These are phyloP conservation scores for Noccaea caerulescens DNA, from an alignment of 345 rosid species.

Conservation along the genomic window DNA sequence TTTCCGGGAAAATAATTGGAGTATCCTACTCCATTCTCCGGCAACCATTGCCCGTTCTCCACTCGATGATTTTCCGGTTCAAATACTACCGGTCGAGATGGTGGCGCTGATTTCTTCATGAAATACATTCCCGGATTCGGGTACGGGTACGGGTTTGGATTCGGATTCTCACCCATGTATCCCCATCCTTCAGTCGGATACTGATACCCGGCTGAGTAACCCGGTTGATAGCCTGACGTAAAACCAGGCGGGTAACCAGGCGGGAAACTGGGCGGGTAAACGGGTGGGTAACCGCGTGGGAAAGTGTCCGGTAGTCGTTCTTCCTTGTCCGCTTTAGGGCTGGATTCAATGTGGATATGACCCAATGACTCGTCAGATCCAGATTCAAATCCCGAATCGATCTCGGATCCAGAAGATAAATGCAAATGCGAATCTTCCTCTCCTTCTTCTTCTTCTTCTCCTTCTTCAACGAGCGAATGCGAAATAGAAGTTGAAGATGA, in stretches of 20 bases:
- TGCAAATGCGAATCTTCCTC: constrained; percentile 68
- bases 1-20: constrained; percentile 44
- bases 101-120: constrained; percentile 75
- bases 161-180: constrained; percentile 35
- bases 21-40: constrained; percentile 48
- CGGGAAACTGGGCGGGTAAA: constrained; percentile 43
- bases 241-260: constrained; percentile 44
- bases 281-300: constrained; percentile 30
- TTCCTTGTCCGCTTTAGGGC: constrained; percentile 43
- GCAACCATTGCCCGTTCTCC: constrained; percentile 37
- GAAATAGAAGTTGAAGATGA: constrained; percentile 72
- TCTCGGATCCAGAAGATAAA: constrained; percentile 66
- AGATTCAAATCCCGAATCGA: constrained; percentile 53
- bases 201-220: constrained; percentile 38
- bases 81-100: constrained; percentile 67
- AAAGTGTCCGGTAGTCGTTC: constrained; percentile 32
- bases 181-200: constrained; percentile 52
- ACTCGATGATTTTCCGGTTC: constrained; percentile 57
- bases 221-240: constrained; percentile 38
- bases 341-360: constrained; percentile 57
- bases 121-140: constrained; percentile 52
- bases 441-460: constrained; percentile 38
- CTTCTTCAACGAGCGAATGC: constrained; percentile 50
- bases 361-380: constrained; percentile 49
- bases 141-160: constrained; percentile 36